Percentiles rank a stretch among this genome's conserved stretches.
Conservation (phyloP, 2,329 filamentous ascomycete species). For the Diaporthe sp. region DNA sequence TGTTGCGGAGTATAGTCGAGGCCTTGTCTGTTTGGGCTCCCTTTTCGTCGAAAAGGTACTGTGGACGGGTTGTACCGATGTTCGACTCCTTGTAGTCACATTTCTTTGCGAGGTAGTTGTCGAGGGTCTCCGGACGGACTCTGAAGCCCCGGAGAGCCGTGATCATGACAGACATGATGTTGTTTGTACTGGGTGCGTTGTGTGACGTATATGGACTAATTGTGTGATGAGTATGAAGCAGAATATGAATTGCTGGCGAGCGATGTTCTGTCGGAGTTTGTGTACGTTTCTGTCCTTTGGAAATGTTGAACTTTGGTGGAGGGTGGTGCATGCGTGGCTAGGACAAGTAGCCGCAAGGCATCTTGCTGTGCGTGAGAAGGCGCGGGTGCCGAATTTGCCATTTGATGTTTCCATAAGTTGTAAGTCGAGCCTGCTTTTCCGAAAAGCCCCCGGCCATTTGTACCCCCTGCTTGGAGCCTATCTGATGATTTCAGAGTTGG, state of each 20-base stretch:
- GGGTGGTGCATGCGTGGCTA: not conserved
- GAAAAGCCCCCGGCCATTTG: not conserved
- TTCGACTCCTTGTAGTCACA: no score
- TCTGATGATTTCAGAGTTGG: not conserved
- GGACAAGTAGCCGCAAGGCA: not conserved
- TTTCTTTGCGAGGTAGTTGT: not conserved
- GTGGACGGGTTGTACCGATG: not conserved
- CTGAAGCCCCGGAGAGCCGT: not conserved
- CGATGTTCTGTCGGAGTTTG: not conserved
- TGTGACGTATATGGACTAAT: not conserved
- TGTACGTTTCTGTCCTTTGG: not conserved
- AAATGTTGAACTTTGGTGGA: not conserved
- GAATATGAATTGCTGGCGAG: not conserved
- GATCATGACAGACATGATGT: not conserved
- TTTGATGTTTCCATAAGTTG: no score
- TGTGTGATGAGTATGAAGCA: not conserved
- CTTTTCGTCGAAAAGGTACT: not conserved
- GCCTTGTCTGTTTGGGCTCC: not conserved
- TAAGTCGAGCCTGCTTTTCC: not conserved
- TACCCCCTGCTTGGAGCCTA: not conserved
- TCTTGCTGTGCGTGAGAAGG: not conserved
- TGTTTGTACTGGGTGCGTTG: not conserved
- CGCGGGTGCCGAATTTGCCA: not conserved
- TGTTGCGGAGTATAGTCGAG: not conserved
- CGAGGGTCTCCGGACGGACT: not conserved